Evolutionary conservation across 2,329 filamentous ascomycete species (phyloP), one percentile per base, ranked within the genome.

Genomic region (Calonectria leucothoes): DNA sequence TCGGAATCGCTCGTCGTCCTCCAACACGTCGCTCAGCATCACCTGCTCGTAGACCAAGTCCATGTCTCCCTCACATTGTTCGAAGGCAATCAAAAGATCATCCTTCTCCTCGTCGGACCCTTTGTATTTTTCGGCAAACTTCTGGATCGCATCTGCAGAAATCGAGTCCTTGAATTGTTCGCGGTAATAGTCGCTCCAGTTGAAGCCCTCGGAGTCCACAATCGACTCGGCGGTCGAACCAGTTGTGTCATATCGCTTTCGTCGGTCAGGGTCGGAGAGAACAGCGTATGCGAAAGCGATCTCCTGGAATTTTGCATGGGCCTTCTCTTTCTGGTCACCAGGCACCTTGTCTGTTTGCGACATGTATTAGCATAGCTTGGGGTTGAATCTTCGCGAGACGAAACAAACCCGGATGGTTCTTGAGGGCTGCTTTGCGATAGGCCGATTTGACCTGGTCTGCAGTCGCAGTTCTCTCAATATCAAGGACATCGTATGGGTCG

Each of bases 281-380:
- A 99, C 91, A 39, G 95, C 96, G 82, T 98, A 98, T 66, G 97
- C 96, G 81, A 98, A 96, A 29, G 96, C 96, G 78, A 99, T 92
- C 78, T 94, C 89, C 85, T 99, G 97, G 84, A 99, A 99, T 68
- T 91, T 93, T 74, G 89, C 88, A 79, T 98, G 93, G 2, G 97
- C 96, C 51, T 89, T 86, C 31, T 92, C 89, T 81, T 95, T 95
- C 66, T 93, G 86, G 27, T 92, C 89, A 1, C 90, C 88, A 20
- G 91, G 78, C 5, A 92, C 94, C 87, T 98, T 98, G 89, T 98
- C 95, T 94, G 72, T 31, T 63, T 6, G 52, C n/a, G 55, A 48
- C 14, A 27, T 45, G 4, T 39, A 65, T 80, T 29, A 81, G 81
- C 65, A 74, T 49, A 15, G 27, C 3, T 27, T 12, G 12, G 15